These are phyloP conservation scores for Lasiodiplodia hormozganensis DNA, from an alignment of 2,329 filamentous ascomycete genomes.

Conservation along the genomic window DNA sequence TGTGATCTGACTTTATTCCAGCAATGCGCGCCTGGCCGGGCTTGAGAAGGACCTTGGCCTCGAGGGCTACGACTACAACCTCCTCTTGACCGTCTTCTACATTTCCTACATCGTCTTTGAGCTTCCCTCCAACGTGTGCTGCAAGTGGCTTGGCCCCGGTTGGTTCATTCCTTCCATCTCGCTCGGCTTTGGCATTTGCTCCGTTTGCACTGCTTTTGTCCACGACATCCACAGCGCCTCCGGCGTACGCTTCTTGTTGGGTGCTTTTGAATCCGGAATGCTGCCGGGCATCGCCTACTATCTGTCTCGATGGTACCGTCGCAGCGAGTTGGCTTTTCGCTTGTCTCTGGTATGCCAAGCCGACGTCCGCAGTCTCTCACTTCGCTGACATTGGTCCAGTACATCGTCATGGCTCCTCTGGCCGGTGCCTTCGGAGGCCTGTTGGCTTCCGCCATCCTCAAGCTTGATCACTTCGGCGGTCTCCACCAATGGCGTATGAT, in stretches of 20 bases:
- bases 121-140: conserved; percentile 71
- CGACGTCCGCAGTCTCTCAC: too few relatives aligned
- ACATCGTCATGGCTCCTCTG: conserved; percentile 73
- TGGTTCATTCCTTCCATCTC: conserved; percentile 64
- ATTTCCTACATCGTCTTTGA: conserved; percentile 76
- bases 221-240: conserved; percentile 59
- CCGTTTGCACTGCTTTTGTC: conserved; percentile 71
- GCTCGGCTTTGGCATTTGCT: conserved; percentile 66
- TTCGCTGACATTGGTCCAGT: conserved; percentile 40
- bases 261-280: conserved; percentile 74
- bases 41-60: conserved; percentile 68
- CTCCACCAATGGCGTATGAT: conserved; percentile 72
- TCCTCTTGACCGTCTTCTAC: conserved; percentile 72
- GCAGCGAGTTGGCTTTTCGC: conserved; percentile 71
- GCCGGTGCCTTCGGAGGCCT: conserved; percentile 76
- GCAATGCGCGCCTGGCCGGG: conserved; percentile 71
- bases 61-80: conserved; percentile 71
- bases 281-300: conserved; percentile 78
- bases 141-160: conserved; percentile 74
- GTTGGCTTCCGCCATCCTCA: conserved; percentile 67
- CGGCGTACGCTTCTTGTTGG: conserved; percentile 70
- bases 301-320: conserved; percentile 74
- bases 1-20: neutral
- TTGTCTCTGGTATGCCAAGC: conserved; percentile 56
- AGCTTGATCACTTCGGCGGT: conserved; percentile 63